These are phyloP conservation scores for Salvia splendens DNA, from an alignment of 257 asterid species.

Conservation along the genomic window DNA sequence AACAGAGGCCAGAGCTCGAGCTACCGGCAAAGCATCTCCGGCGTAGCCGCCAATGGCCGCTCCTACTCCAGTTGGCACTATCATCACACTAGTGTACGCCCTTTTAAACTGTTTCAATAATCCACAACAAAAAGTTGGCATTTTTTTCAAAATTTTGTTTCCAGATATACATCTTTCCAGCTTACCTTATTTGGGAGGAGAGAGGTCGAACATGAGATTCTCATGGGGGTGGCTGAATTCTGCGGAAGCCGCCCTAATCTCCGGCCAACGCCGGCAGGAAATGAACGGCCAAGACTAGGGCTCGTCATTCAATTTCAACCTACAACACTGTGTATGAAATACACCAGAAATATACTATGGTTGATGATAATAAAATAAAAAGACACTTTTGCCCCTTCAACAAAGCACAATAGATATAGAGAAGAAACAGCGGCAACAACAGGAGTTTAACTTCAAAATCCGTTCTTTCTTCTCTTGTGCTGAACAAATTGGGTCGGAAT, in stretches of 20 bases:
- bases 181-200: conserved; percentile 53
- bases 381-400: conserved; percentile 34
- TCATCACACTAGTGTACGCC: conserved; percentile 85
- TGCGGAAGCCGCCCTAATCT: conserved; percentile 23
- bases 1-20: conserved; percentile 77
- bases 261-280: conserved; percentile 38
- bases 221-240: conserved; percentile 27
- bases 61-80: conserved; percentile 93
- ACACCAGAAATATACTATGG: not conserved
- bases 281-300: conserved; percentile 41
- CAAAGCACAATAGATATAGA: not conserved
- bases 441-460: conserved; percentile 24
- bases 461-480: not conserved
- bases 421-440: conserved; percentile 27
- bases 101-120: conserved; percentile 55
- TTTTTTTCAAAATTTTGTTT: not conserved
- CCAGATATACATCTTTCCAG: not conserved
- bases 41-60: conserved; percentile 96
- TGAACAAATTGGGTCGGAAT: not conserved
- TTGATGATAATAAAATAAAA: too few species aligned
- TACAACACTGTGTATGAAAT: conserved; percentile 10
- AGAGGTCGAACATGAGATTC: conserved; percentile 43
- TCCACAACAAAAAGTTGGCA: not conserved
- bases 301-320: conserved; percentile 40
- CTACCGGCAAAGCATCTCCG: conserved; percentile 92